Conservation (phyloP, 2,329 filamentous ascomycete genomes). For the Diaporthe citriasiana region DNA sequence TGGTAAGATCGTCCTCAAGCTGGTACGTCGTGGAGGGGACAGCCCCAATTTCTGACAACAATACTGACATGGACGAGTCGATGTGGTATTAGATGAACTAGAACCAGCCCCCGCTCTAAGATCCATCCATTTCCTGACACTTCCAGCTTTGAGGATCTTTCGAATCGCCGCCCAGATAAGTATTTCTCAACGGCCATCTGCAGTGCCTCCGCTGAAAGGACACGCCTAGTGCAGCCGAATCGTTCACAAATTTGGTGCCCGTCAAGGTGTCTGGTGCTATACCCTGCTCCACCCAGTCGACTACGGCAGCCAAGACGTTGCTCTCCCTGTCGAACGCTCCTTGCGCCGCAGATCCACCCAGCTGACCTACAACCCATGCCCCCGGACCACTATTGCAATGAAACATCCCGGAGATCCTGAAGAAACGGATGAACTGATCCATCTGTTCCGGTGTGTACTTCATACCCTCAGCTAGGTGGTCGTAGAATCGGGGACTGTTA, state of each 20-base stretch:
- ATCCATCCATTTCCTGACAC: slow-evolving; percentile 7
- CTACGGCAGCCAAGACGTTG: slow-evolving; percentile 61
- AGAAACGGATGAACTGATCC: slow-evolving; percentile 63
- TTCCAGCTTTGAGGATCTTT: slow-evolving; percentile 44
- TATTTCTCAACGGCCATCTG: slow-evolving; percentile 43
- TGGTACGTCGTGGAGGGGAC: too few species aligned
- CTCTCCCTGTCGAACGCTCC: slow-evolving; percentile 52
- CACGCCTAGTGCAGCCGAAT: slow-evolving; percentile 34
- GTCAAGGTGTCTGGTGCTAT: slow-evolving; percentile 56
- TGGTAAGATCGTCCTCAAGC: background rate
- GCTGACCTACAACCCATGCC: slow-evolving; percentile 51
- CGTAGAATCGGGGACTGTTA: slow-evolving; percentile 63
- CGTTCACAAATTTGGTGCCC: slow-evolving; percentile 42
- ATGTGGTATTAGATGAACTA: background rate
- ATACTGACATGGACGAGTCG: background rate
- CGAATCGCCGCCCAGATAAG: slow-evolving; percentile 38
- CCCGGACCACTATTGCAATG: slow-evolving; percentile 64
- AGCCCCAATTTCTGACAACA: background rate
- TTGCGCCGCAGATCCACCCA: slow-evolving; percentile 38
- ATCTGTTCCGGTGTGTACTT: slow-evolving; percentile 49
- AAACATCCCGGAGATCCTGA: slow-evolving; percentile 65
- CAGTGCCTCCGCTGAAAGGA: slow-evolving; percentile 44
- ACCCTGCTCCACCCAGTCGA: slow-evolving; percentile 61
- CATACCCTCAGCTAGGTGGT: slow-evolving; percentile 60
- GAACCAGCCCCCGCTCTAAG: too few species aligned